Evolutionary conservation across 2,329 filamentous ascomycete genomes (phyloP), one percentile per base, ranked within the genome.

Genomic region (Corniculantispora saksenae): DNA sequence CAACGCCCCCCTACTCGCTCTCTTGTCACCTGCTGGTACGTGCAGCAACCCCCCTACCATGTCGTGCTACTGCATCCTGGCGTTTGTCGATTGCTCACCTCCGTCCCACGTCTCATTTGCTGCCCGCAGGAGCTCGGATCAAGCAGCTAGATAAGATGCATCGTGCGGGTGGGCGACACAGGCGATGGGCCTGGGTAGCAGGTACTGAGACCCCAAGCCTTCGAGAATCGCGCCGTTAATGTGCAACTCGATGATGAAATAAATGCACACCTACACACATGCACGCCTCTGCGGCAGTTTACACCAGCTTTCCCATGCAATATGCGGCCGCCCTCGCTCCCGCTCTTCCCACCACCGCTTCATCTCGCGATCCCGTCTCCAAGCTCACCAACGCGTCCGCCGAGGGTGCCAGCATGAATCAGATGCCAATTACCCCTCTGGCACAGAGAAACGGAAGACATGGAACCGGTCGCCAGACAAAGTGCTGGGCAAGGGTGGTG

Each of bases 61-160:
- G 59, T 29, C 17, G 61, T 48, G 51, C 43, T 12, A 50, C 43
- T n/a, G 27, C 50, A n/a, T 54, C 38, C 32, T 56, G 53, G 61
- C 53, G 61, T 50, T 57, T 63, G 61, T 27, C 38, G 40, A 57
- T 56, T 63, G 61, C 51, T 29, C 19, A 9, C 17, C n/a, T 17
- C 21, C 10, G 29, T 57, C n/a, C 43, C 40, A 27, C 54, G 40
- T 35, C 29, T 48, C 27, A 23, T 10, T 32, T 17, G 50, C 38
- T 15, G 19, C 40, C 43, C 60, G 19, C 51, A 63, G 27, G 12
- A 48, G 61, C 51, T 56, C 53, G 61, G 61, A 57, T 63, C 53
- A 27, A 40, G 12, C 45, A 48, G 43, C 27, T 53, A 56, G 51
- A 50, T 48, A 19, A 23, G 51, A 48, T 50, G 43, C 61, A 50